Evolutionary conservation across 2,329 filamentous ascomycete species (phyloP).

Genomic region (Cladosporium sphaerospermum): DNA sequence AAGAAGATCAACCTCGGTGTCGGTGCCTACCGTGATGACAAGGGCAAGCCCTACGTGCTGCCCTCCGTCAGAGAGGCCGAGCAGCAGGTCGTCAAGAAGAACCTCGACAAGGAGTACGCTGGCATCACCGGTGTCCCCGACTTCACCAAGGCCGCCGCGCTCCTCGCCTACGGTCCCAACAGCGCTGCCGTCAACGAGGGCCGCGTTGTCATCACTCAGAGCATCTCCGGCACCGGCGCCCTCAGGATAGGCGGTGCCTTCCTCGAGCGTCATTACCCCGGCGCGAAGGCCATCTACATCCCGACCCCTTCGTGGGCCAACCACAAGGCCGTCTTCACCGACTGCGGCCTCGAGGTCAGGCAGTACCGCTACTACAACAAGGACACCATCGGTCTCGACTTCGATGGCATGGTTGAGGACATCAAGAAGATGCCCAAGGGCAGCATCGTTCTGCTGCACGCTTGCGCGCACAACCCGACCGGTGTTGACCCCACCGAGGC

Average conservation of each 20-base stretch:
- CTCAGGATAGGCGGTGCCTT: constrained; percentile 92
- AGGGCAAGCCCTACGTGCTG: constrained; percentile 96
- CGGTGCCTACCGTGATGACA: constrained; percentile 95
- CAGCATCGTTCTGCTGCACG: constrained; percentile 89
- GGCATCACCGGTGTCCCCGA: constrained; percentile 93
- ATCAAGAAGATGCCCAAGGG: constrained; percentile 81
- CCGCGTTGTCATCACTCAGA: constrained; percentile 88
- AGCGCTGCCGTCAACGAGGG: constrained; percentile 66
- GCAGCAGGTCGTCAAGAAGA: constrained; percentile 70
- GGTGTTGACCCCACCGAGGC: constrained; percentile 87
- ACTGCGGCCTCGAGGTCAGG: constrained; percentile 83
- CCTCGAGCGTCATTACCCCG: constrained; percentile 83
- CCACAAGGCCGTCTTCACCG: constrained; percentile 93
- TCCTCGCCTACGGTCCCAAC: constrained; percentile 82
- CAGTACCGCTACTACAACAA: constrained; percentile 99
- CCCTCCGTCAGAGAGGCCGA: constrained; percentile 88
- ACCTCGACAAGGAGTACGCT: constrained; percentile 94
- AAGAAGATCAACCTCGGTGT: constrained; percentile 99
- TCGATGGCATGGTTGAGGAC: constrained; percentile 84
- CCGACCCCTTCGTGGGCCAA: constrained; percentile 96
- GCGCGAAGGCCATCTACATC: constrained; percentile 93
- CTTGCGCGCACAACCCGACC: constrained; percentile 96
- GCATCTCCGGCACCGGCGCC: constrained; percentile 95
- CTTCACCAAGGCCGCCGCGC: constrained; percentile 86
- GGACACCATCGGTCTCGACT: constrained; percentile 96